Evolutionary conservation across 2,329 filamentous ascomycete species (phyloP), one percentile per base, ranked within the genome.

Genomic region (Xylaria multiplex): DNA sequence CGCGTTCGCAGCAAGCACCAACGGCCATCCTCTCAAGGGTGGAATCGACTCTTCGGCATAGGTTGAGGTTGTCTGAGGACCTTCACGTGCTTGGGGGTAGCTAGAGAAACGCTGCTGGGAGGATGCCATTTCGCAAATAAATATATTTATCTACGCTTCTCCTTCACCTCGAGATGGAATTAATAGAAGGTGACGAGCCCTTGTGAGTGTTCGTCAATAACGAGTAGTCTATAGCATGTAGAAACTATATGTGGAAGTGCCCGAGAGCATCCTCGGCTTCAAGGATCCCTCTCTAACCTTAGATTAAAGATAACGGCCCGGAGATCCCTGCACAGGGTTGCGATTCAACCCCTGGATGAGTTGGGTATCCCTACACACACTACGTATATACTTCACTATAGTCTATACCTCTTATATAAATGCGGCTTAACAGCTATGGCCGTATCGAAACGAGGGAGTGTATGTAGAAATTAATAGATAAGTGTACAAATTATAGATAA

Each of bases 41-140:
- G 93, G 92, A 75, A 95, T 93, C 46, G 85, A 83, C 68, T 88
- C 85, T 37, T 82, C 77, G n/a, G 79, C 76, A 68, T 82, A 81
- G 27, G 80, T 75, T 68, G 84, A 86, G 5, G 80, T 79, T 11
- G 76, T 74, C n/a, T 68, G 60, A 2, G 75, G 73, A 1, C 74
- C 74, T 66, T 77, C 74, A 24, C 71, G 72, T 40, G 74, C 69
- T 32, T 65, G 68, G 14, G 76, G 76, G 30, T 77, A 77, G 35
- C 74, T 73, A 2, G 69, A 66, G 53, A 77, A 77, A 19, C 74
- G 71, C 65, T 72, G 71, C 59, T 73, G 74, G 2, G 61, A 32
- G 40, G 57, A 46, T 30, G 57, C 54, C 67, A 67, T 69, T 40
- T 62, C 40, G 37, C 9, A 16, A 40, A 32, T 37, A 19, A 53